Percentiles rank a stretch among this genome's conserved stretches.
phyloP scores from a whole-genome alignment of 1,284 basidiomycete species.

The Ustilago nuda region DNA sequence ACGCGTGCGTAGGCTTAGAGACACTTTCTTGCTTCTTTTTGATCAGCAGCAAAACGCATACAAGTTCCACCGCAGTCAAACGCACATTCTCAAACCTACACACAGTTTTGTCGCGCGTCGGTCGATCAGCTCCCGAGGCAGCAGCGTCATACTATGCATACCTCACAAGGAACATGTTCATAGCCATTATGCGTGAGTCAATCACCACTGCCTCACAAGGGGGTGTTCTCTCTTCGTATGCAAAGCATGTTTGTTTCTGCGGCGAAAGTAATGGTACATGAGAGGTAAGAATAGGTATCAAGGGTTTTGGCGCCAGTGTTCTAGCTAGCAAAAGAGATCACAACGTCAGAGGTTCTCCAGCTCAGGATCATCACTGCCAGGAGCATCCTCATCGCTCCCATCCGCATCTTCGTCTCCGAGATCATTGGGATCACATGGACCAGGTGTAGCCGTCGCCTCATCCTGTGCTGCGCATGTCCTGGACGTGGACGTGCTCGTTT shows the following conservation, averaged over 20 bases:
- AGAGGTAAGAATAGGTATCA: neutral
- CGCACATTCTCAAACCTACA: neutral
- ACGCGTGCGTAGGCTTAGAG: neutral
- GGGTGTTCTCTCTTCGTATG: too few species aligned
- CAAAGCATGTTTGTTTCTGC: neutral
- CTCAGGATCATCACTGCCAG: conserved; percentile 46
- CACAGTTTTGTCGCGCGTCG: neutral
- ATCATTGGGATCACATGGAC: conserved; percentile 18
- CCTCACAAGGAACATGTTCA: neutral
- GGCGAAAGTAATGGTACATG: neutral
- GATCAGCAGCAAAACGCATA: neutral
- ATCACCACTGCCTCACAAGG: neutral
- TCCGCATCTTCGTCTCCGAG: conserved; percentile 44
- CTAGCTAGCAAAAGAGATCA: neutral
- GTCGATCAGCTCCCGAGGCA: conserved; percentile 10
- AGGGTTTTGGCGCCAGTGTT: neutral
- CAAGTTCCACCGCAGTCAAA: conserved; percentile 14
- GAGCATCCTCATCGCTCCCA: conserved; percentile 51
- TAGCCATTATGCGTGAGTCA: neutral
- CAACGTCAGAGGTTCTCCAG: conserved; percentile 27
- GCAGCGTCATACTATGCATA: neutral
- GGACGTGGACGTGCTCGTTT: conserved; percentile 9
- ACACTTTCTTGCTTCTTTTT: neutral
- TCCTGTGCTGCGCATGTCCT: conserved; percentile 2
- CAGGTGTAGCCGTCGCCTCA: conserved; percentile 15